These are phyloP conservation scores for Gracilaria vermiculophylla DNA, from an alignment of 23 red algal species.

Conservation along the genomic window DNA sequence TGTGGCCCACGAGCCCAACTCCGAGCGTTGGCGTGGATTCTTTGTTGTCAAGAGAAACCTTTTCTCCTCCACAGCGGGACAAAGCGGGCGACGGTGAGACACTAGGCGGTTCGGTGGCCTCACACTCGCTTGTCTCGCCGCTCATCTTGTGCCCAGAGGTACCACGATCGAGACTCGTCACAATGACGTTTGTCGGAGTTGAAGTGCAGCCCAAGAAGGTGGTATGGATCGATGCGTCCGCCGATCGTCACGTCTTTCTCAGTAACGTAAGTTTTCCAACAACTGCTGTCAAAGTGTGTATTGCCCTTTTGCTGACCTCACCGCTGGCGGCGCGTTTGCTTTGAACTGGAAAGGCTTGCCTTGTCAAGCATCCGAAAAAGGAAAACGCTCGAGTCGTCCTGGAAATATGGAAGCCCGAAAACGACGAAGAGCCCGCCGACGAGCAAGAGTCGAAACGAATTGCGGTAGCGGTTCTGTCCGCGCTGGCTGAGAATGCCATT, in stretches of 20 bases:
- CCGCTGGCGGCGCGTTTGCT: background rate
- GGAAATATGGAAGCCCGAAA: conserved; percentile 30
- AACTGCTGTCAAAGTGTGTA: background rate
- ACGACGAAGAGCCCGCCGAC: background rate
- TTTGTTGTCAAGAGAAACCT: no score
- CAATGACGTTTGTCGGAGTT: conserved; percentile 6
- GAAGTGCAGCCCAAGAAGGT: conserved; percentile 16
- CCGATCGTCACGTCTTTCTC: background rate
- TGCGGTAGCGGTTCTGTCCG: conserved; percentile 38
- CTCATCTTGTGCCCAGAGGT: background rate
- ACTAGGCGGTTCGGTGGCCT: no score
- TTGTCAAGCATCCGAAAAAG: conserved; percentile 18
- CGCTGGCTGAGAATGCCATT: conserved; percentile 9
- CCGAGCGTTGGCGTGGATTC: no score
- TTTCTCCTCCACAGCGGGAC: no score
- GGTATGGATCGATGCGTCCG: conserved; percentile 24
- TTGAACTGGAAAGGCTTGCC: conserved; percentile 3
- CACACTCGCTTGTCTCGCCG: background rate
- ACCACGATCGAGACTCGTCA: background rate
- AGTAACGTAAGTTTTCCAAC: conserved; percentile 18
- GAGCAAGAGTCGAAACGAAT: conserved; percentile 1
- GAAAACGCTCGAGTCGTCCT: conserved; percentile 45
- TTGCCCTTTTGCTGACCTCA: background rate
- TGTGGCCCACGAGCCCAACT: no score
- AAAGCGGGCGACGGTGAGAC: no score